Evolutionary conservation across 148 eudicot species (phyloP).

Genomic region (Heliamphora exappendiculata): DNA sequence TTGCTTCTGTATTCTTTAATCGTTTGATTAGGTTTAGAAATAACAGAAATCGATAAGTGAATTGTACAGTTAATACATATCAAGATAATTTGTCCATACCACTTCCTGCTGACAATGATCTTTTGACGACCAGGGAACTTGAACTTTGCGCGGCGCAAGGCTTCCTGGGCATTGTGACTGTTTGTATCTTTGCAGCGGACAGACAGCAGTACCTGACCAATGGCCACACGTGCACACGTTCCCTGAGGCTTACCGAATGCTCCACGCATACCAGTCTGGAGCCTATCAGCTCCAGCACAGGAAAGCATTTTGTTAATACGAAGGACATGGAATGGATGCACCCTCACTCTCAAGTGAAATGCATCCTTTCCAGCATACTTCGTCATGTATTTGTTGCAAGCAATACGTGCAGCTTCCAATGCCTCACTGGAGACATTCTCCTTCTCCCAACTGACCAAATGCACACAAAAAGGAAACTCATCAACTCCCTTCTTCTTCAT

Average conservation of each 20-base stretch:
- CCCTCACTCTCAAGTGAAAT: slow-evolving; percentile 45
- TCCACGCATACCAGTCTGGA: slow-evolving; percentile 49
- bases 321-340: slow-evolving; percentile 45
- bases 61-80: neutral
- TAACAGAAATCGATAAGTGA: no score
- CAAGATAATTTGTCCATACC: slow-evolving; percentile 19
- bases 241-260: slow-evolving; percentile 47
- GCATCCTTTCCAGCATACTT: slow-evolving; percentile 50
- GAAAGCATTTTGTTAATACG: slow-evolving; percentile 47
- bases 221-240: slow-evolving; percentile 36
- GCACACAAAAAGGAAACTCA: slow-evolving; percentile 45
- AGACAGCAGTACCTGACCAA: slow-evolving; percentile 41
- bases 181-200: slow-evolving; percentile 43
- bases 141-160: slow-evolving; percentile 44
- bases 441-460: slow-evolving; percentile 50
- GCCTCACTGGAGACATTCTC: slow-evolving; percentile 49
- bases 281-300: slow-evolving; percentile 56
- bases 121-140: slow-evolving; percentile 53
- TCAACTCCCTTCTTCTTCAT: slow-evolving; percentile 45
- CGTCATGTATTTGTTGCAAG: slow-evolving; percentile 48
- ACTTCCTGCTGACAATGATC: slow-evolving; percentile 52
- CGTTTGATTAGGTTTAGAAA: no score
- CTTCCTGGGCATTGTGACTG: slow-evolving; percentile 37
- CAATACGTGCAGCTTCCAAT: slow-evolving; percentile 47
- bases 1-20: no score